Base-by-base conservation (phyloP, 2,329 filamentous ascomycete genomes). In the Mariannaea elegans region DNA sequence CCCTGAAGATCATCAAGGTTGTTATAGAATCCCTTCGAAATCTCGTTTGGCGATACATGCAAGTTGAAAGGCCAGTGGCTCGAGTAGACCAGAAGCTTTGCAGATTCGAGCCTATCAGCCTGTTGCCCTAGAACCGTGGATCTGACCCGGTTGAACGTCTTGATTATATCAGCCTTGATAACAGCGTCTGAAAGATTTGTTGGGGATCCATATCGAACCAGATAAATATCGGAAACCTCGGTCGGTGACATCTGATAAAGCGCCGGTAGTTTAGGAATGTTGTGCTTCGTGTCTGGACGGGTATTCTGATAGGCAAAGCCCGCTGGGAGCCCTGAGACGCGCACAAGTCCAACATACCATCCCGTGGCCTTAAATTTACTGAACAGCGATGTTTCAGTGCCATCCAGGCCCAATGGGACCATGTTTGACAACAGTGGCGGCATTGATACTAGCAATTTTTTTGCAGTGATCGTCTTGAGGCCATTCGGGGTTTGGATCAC, bases 241-340 rank as follows among this genome's bases (percentile, higher is more conserved):
- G 64, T 66, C 7, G 64, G 59, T 1, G 64, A 66, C 48, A 66
- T 66, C 24, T 66, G 62, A n/a, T 65, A 66, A 9, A 66, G 48
- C 2, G 62, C 38, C 2, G 64, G 64, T 0, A 65, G 44, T 14
- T 61, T 39, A 1, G 64, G 64, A 0, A 65, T 23, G 39, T 66
- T 65, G 47, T 41, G 31, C 2, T 7, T 51, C 6, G 62, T 59
- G 50, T 66, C 57, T 14, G 50, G 38, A 3, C 58, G 62, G 2
- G 64, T 63, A 18, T 66, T 66, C 49, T 66, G 64, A 48, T 63
- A 65, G 10, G 48, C 57, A 32, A 61, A 63, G 45, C 47, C 45
- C 12, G 46, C 34, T 2, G 64, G 60, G 1, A 66, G 48, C 1
- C 64, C 64, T 6, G 45, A 4, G 3, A 62, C 62, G 7, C 42